Percentiles rank a stretch among this genome's conserved stretches.
Evolutionary conservation across 2,329 filamentous ascomycete species (phyloP).

Genomic region (Fusarium luffae): DNA sequence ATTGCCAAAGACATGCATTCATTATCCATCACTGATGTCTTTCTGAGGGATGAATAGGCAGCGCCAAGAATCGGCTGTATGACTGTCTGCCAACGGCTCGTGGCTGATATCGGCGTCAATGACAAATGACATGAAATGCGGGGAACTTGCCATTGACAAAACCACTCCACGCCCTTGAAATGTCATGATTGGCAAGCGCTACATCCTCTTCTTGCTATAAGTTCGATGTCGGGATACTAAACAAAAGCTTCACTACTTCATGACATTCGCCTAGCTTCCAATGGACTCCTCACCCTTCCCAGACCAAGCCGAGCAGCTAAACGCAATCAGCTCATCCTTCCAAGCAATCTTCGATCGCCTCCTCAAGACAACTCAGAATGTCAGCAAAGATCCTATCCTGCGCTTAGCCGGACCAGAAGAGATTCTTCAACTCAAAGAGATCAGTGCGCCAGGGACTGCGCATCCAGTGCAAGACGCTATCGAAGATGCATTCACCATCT

Average conservation of each 20-base stretch:
- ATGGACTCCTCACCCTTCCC: background rate
- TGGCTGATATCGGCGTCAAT: background rate
- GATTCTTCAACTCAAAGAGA: background rate
- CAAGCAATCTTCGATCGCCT: slow-evolving; percentile 10
- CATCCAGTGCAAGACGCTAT: background rate
- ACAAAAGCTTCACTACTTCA: rapidly evolving
- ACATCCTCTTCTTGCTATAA: rapidly evolving
- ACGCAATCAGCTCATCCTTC: slow-evolving; percentile 2
- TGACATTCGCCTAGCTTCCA: rapidly evolving
- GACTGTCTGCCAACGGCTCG: background rate
- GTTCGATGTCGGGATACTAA: no score
- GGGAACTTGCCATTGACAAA: background rate
- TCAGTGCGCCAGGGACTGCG: slow-evolving; percentile 6
- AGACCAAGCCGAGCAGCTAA: background rate
- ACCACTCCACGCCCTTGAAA: background rate
- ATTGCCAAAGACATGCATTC: no score
- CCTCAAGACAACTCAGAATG: background rate
- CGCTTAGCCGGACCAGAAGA: background rate
- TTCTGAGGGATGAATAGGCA: no score
- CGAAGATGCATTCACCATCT: slow-evolving; percentile 11
- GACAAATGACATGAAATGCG: slow-evolving; percentile 4
- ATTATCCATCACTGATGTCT: no score
- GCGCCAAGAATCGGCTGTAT: background rate
- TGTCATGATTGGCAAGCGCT: background rate
- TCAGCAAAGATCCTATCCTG: background rate